These are phyloP conservation scores for Yarrowia deformans DNA, from an alignment of 805 yeast species.

Conservation along the genomic window DNA sequence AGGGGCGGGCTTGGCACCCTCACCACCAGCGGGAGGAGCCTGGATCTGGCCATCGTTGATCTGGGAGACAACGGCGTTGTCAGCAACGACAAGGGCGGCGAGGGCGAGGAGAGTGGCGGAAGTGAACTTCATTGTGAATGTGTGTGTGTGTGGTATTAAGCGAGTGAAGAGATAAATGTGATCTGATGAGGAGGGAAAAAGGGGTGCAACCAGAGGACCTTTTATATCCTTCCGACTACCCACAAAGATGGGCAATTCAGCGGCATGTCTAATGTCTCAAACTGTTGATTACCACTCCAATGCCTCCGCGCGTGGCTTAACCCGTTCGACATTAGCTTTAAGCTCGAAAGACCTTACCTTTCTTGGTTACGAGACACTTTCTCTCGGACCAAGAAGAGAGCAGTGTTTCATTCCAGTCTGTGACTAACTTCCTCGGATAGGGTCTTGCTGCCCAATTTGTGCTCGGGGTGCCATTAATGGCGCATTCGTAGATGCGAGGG, in stretches of 20 bases:
- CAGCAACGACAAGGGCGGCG: constrained; percentile 34
- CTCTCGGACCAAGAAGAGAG: constrained; percentile 27
- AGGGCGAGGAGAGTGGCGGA: constrained; percentile 34
- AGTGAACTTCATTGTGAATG: constrained; percentile 31
- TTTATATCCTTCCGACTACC: constrained; percentile 3
- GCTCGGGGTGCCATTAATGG: not conserved
- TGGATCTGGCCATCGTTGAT: constrained; percentile 35
- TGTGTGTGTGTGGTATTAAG: constrained; percentile 27
- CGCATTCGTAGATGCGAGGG: not conserved
- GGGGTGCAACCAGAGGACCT: constrained; percentile 11
- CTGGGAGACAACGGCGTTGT: constrained; percentile 25
- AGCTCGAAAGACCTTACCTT: constrained; percentile 18
- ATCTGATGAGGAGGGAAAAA: constrained; percentile 10
- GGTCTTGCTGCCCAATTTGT: constrained; percentile 13
- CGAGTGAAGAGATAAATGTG: constrained; percentile 30
- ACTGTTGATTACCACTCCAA: constrained; percentile 10
- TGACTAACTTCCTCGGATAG: constrained; percentile 25
- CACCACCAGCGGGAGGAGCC: constrained; percentile 34
- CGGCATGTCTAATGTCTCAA: constrained; percentile 22
- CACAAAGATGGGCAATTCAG: not conserved
- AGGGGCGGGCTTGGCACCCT: constrained; percentile 31
- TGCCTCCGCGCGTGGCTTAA: constrained; percentile 34
- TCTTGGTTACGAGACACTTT: constrained; percentile 36
- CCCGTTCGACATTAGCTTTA: constrained; percentile 21
- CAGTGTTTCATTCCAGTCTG: constrained; percentile 25